Conservation (phyloP, 2,329 filamentous ascomycete species). For the Coniochaeta sp. region DNA sequence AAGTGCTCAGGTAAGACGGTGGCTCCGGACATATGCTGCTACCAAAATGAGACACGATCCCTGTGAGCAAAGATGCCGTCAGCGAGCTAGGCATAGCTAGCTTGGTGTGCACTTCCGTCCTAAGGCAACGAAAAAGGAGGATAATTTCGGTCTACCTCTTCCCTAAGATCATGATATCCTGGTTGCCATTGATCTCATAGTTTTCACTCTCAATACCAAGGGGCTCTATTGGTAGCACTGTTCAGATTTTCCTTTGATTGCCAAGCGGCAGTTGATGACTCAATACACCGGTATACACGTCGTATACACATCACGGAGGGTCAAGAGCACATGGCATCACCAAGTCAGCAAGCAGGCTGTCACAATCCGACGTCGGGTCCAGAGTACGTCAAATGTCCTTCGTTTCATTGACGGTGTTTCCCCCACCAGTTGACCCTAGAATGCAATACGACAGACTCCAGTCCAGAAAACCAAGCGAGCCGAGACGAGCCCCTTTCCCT, state of each 20-base stretch:
- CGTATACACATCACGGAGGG: background rate
- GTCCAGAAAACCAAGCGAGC: slow-evolving; percentile 9
- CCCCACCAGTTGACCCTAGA: slow-evolving; percentile 12
- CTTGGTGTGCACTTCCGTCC: no score
- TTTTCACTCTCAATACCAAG: no score
- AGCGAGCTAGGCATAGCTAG: no score
- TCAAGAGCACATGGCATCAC: background rate
- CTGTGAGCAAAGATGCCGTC: background rate
- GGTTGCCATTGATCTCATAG: background rate
- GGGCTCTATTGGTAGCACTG: no score
- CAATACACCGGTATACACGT: background rate
- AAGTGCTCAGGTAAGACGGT: background rate
- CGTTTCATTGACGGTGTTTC: slow-evolving; percentile 9
- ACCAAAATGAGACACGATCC: background rate
- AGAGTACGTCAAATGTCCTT: slow-evolving; percentile 6
- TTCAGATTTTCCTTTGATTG: background rate
- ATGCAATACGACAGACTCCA: slow-evolving; percentile 16
- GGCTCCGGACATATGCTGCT: background rate
- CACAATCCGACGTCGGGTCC: background rate
- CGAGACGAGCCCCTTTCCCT: slow-evolving; percentile 3
- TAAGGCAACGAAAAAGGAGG: no score
- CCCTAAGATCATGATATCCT: background rate
- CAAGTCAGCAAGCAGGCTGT: background rate
- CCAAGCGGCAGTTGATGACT: background rate
- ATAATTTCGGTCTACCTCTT: background rate